Evolutionary conservation across 306 rosid species (phyloP).

Genomic region (Senna tora): DNA sequence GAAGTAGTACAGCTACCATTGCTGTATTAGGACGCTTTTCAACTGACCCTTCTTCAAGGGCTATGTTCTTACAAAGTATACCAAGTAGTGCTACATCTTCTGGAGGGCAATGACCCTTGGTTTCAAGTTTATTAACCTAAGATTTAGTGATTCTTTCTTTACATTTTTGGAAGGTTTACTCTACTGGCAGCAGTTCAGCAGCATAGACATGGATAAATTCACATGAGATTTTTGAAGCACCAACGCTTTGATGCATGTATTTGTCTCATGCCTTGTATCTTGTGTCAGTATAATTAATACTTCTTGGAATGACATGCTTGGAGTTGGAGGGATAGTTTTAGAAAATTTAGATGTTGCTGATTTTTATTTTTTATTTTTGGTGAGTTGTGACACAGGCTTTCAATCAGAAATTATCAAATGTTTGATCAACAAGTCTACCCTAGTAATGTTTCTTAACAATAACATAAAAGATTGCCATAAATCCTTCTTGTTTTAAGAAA

Average conservation of each 20-base stretch:
- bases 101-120: constrained; percentile 30
- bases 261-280: too few species aligned
- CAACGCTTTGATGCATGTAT: not conserved
- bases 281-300: too few species aligned
- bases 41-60: constrained; percentile 58
- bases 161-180: constrained; percentile 13
- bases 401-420: not conserved
- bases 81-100: constrained; percentile 48
- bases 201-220: constrained; percentile 16
- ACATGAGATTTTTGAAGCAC: not conserved
- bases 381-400: not conserved
- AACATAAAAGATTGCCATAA: too few species aligned
- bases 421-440: not conserved
- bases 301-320: not conserved
- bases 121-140: not conserved
- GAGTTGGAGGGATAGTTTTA: not conserved
- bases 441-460: too few species aligned
- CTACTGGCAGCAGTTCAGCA: constrained; percentile 2
- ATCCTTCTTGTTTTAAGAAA: too few species aligned
- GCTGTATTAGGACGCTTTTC: constrained; percentile 79
- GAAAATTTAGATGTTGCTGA: not conserved
- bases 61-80: constrained; percentile 76
- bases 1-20: constrained; percentile 89
- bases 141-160: constrained; percentile 8
- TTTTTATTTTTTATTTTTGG: not conserved